These are phyloP conservation scores for Macrolepiota dolichaula DNA, from an alignment of 768 basidiomycete species.

Conservation along the genomic window DNA sequence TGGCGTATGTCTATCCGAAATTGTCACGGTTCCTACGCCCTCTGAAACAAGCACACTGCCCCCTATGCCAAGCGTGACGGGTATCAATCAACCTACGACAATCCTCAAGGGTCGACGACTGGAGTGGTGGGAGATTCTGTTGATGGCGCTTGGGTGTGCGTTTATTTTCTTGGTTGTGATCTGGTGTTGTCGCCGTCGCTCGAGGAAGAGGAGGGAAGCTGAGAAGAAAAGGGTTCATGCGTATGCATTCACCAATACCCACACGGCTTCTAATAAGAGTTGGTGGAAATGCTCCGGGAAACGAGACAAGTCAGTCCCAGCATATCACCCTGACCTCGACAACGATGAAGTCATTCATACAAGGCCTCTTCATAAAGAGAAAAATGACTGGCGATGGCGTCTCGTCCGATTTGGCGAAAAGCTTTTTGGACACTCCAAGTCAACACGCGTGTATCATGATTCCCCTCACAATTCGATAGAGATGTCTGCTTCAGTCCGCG, in stretches of 20 bases:
- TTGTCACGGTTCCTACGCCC: constrained; percentile 48
- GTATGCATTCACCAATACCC: constrained; percentile 1
- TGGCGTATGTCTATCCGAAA: constrained; percentile 76
- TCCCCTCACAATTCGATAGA: not conserved
- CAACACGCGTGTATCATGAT: constrained; percentile 29
- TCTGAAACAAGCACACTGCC: constrained; percentile 44
- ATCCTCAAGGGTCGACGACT: constrained; percentile 38
- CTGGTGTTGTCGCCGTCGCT: constrained; percentile 67
- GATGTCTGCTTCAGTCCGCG: constrained; percentile 45
- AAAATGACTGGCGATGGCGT: constrained; percentile 14
- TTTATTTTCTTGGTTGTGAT: constrained; percentile 72
- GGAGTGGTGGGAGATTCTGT: constrained; percentile 82
- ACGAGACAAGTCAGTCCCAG: not conserved
- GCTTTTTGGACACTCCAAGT: constrained; percentile 50
- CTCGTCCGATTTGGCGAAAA: constrained; percentile 55
- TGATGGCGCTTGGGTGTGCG: constrained; percentile 79
- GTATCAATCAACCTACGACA: constrained; percentile 47
- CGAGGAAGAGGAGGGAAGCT: constrained; percentile 61
- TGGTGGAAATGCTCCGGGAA: not conserved
- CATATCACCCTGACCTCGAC: constrained; percentile 5
- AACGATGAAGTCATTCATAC: not conserved
- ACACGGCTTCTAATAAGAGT: not conserved
- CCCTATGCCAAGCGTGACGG: constrained; percentile 56
- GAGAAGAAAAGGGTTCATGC: constrained; percentile 23
- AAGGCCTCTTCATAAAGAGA: not conserved